Base-by-base conservation (phyloP, 441 rosid genomes). In the Melianthus villosus region DNA sequence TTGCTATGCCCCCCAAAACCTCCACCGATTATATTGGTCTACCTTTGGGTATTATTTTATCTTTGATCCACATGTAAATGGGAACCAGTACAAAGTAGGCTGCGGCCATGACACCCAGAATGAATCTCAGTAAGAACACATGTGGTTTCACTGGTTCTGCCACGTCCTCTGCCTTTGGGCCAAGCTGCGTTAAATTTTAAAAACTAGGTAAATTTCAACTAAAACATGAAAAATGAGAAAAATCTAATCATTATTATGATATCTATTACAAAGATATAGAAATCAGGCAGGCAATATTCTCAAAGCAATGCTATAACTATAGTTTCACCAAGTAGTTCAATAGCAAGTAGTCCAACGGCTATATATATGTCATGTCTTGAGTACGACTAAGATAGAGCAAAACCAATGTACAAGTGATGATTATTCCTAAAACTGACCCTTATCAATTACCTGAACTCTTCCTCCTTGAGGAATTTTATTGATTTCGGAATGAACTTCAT, bases 21-120 rank as follows among this genome's bases (percentile, higher is more conserved):
- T n/a, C n/a, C n/a, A n/a, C n/a, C n/a, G n/a, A n/a, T 47, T 48
- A 68, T 15, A 67, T 67, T n/a, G 80, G 69, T 43, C 26, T 60
- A 9, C 73, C 75, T 34, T 70, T 65, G 0, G 78, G 76, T 30
- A 61, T 63, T 16, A 73, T 61, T 61, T 54, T 58, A 62, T 71
- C 71, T 49, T 71, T 73, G 54, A 71, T 26, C 81, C 74, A 73
- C 77, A 73, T 71, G 60, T 68, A 73, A 22, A 73, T 66, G 1
- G 81, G 79, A 54, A 70, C 67, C 61, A 73, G 48, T 7, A 68
- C 78, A 38, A 5, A 73, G 63, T 73, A 70, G 0, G 71, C 33
- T 20, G 70, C 71, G 0, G 78, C 81, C 20, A 68, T 35, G 9
- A 42, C 36, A 15, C 86, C 86, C 8, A 77, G 42, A 29, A 73